Base-by-base conservation (phyloP, 148 eudicot species). In the Chenopodium quinoa region DNA sequence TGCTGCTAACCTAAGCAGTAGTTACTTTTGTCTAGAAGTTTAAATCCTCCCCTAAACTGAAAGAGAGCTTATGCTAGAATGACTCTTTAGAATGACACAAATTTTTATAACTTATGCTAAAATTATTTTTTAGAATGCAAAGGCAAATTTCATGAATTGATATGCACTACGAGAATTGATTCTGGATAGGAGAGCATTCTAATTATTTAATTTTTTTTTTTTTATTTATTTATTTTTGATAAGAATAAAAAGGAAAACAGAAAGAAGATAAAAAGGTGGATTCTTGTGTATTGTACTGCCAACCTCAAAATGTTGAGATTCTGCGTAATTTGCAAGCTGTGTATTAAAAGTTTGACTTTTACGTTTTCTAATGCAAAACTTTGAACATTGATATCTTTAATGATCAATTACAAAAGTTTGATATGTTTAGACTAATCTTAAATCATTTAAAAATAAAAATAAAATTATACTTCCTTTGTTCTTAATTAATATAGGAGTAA, bases 111-210 rank as follows among this genome's bases (percentile, higher is more conserved):
- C 34, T 29, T 31, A 12, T 68, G 40, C 66, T 12, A 20, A 62
- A 62, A 6, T 20, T 27, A 22, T 12, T 50, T 13, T 58, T n/a
- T 62, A 7, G 66, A 20, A 62, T 68, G 40, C 27, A 27, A 27
- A 27, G 32, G 29, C 4, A 12, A 25, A 10, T 66, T 66, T 27
- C 16, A 66, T 66, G 72, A 68, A 31, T 68, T 68, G 72, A 68
- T 19, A 68, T 68, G 72, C 72, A 68, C 72, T 29, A 20, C 25
- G 37, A 68, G 72, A 44, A 68, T 29, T 68, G 72, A 14, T 68
- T 68, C 44, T 68, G 40, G 40, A 68, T 68, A 31, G 7, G 4
- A 31, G 72, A 68, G 72, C 72, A 68, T 68, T 44, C 17, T 68
- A 31, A 68, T 68, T 14, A 4, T 25, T 29, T 13, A 11, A 27